Base-by-base conservation (phyloP, 1,139 yeast species). In the Geotrichum europaeum region DNA sequence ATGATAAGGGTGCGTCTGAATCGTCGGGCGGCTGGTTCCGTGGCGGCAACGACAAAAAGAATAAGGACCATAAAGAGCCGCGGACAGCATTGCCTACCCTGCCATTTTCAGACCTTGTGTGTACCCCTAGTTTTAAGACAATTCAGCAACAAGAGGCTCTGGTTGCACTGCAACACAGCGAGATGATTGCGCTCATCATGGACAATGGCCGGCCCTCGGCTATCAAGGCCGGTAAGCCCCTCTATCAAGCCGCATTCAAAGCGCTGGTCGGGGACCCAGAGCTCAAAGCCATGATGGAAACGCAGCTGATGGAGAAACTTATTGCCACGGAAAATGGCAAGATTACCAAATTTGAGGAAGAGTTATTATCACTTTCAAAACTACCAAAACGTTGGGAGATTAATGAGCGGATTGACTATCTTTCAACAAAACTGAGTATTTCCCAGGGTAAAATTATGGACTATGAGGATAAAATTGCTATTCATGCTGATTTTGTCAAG, bases 181-280 rank as follows among this genome's bases (percentile, higher is more conserved):
- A 92, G 58, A 76, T 94, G 71, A 81, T 94, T 51, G 75, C 86
- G 1, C 80, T 90, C 58, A 77, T 80, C 47, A 81, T 89, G 64
- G 88, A 86, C 54, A 86, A 88, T 66, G 97, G 98, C 20, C 81
- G 92, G 18, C 76, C 91, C 49, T 77, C 79, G 56, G 80, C 81
- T 7, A 81, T 94, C 40, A 74, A 77, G 45, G 89, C 96, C 0
- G 96, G 97, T 0, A 85, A 92, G 68, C 99, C 99, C 1, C 76
- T 94, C 28, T 92, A 79, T 72, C 81, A 82, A 63, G 90, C 94
- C 0, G 97, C 98, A 0, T 94, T 94, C 75, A 71, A 78, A 60
- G 80, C 82, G 61, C 78, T 94, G 69, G 80, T 85, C 4, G 69
- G 77, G 1, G 94, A 90, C 70, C 69, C 76, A 18, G 79, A 81